Conservation (phyloP, 2,329 filamentous ascomycete species). For the Immersiporthe knoxdaviesiana region DNA sequence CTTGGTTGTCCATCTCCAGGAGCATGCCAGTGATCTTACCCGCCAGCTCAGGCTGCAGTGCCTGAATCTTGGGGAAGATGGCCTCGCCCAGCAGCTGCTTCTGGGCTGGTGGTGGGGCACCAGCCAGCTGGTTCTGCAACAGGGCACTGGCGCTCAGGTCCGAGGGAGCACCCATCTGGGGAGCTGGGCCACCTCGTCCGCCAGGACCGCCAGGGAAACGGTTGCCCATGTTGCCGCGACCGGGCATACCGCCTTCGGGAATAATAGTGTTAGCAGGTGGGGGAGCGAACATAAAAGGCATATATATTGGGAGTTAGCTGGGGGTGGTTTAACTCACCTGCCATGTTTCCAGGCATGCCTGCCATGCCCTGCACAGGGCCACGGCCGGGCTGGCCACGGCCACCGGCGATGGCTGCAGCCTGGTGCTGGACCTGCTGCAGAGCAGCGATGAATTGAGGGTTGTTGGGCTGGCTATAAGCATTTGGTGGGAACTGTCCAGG, state of each 20-base stretch:
- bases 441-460: slow-evolving; percentile 78
- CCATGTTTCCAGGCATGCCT: slow-evolving; percentile 61
- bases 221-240: slow-evolving; percentile 42
- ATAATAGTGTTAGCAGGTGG: slow-evolving; percentile 60
- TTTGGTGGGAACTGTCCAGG: slow-evolving; percentile 79
- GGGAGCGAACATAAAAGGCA: slow-evolving; percentile 63
- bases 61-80: slow-evolving; percentile 97
- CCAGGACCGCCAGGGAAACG: slow-evolving; percentile 47
- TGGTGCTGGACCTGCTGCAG: slow-evolving; percentile 75
- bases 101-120: slow-evolving; percentile 71
- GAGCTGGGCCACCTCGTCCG: slow-evolving; percentile 50
- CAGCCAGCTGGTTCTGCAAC: slow-evolving; percentile 62
- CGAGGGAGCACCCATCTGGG: slow-evolving; percentile 39
- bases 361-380: slow-evolving; percentile 77
- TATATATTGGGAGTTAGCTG: slow-evolving; percentile 50
- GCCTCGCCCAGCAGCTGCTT: slow-evolving; percentile 99
- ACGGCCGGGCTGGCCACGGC: slow-evolving; percentile 70
- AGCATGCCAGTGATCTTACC: slow-evolving; percentile 99
- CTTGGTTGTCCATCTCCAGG: slow-evolving; percentile 96
- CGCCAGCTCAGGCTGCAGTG: slow-evolving; percentile 90
- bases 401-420: slow-evolving; percentile 57
- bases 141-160: slow-evolving; percentile 48
- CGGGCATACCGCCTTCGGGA: slow-evolving; percentile 44
- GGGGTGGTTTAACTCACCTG: slow-evolving; percentile 46
- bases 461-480: slow-evolving; percentile 77